A percentile compares a stretch with the other conserved stretches of the same genome.
These are phyloP conservation scores for Trichoderma sp. DNA, from an alignment of 2,329 filamentous ascomycete species.

Conservation along the genomic window DNA sequence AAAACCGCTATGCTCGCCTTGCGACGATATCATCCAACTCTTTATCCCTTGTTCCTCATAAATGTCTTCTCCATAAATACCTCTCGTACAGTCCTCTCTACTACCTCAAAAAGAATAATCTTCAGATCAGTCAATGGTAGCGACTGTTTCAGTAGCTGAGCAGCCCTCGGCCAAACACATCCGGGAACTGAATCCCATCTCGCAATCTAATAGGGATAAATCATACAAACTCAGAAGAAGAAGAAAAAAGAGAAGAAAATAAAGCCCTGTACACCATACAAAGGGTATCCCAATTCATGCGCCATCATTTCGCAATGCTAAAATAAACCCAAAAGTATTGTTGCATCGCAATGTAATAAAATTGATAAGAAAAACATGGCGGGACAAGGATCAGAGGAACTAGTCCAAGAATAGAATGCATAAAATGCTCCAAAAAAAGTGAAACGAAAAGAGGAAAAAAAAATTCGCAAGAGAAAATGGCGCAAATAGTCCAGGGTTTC, in stretches of 20 bases:
- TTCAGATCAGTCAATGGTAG: not conserved
- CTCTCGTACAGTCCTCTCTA: not conserved
- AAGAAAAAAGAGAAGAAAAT: not conserved
- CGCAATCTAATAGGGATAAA: not conserved
- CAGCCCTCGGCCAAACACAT: not conserved
- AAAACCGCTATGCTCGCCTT: slow-evolving; percentile 17
- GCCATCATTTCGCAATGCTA: slow-evolving; percentile 22
- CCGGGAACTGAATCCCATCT: not conserved
- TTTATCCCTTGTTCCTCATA: not conserved
- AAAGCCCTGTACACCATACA: slow-evolving; percentile 3
- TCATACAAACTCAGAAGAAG: not conserved
- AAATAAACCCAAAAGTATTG: not conserved
- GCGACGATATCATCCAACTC: slow-evolving; percentile 21
- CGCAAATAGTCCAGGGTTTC: slow-evolving; percentile 17
- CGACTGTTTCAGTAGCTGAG: not conserved
- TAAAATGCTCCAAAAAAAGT: not conserved
- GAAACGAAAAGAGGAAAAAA: not conserved
- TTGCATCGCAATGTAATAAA: slow-evolving; percentile 20
- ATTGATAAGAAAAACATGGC: not conserved
- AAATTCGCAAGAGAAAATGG: slow-evolving; percentile 5
- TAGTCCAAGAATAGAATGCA: slow-evolving; percentile 20
- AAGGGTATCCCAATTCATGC: slow-evolving; percentile 19
- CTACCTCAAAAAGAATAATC: not conserved
- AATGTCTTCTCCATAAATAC: too few relatives aligned
- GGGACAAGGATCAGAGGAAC: not conserved